Evolutionary conservation across 495 filamentous ascomycete genomes (phyloP), one percentile per base, ranked within the genome.

Genomic region (Neurospora terricola): DNA sequence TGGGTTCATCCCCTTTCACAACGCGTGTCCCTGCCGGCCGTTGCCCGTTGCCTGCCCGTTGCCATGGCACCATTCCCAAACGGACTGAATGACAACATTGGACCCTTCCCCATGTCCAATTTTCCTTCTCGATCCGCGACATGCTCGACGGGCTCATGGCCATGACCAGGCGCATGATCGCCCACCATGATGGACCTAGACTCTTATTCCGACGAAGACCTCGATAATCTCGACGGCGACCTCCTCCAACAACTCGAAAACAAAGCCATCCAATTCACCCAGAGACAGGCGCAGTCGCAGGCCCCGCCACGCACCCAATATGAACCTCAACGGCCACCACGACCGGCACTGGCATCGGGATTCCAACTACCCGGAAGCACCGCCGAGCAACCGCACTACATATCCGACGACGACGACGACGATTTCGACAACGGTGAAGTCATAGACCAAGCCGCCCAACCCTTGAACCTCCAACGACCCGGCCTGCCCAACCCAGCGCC

Each of bases 171-270:
- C 27, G 43, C 16, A 38, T 23, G n/a, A n/a, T 11, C 40, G 30
- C 34, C 43, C 34, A 54, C 42, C 30, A 34, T 38, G 70, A 66
- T 62, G 70, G 69, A 73, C 71, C 84, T 87, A 82, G 85, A 87
- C 79, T 81, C 84, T 11, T 87, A 82, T 54, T 84, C 82, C 34
- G 85, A 87, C 73, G 85, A 85, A 75, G 83, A 79, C 37, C 80
- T 87, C 75, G 84, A 85, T 72, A 75, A 80, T 62, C 80, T 87
- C n/a, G 79, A 84, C 78, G 82, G 80, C 73, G 80, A 79, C 37
- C 75, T 76, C 38, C 76, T 86, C 18, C 78, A 85, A 70, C 79
- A 86, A 72, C 81, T 87, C 59, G 85, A 87, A 72, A 81, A 85
- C 77, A 81, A 82, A 74, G 85, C 85, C 36, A 81, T 87, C 73